A percentile compares a stretch with the other conserved stretches of the same genome.
These are phyloP conservation scores for Skeletonema grethae DNA, from an alignment of 108 stramenopile species.

Conservation along the genomic window DNA sequence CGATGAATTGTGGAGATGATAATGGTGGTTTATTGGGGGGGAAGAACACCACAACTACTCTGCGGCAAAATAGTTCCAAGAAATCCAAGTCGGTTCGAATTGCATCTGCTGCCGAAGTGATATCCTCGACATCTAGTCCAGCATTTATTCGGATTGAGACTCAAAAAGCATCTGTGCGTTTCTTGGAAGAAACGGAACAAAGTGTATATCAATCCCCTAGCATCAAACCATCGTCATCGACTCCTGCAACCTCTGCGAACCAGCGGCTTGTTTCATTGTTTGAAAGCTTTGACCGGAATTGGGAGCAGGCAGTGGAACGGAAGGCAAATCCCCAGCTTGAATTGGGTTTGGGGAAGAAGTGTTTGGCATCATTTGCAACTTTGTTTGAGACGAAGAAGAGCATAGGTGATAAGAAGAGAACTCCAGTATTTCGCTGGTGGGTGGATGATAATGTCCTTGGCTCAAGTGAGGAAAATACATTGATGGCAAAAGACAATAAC, in stretches of 20 bases:
- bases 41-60: neutral
- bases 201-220: neutral
- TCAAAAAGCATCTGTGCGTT: slow-evolving; percentile 1
- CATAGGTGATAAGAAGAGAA: neutral
- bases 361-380: slow-evolving; percentile 35
- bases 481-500: neutral
- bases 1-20: slow-evolving; percentile 11
- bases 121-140: neutral
- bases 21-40: neutral
- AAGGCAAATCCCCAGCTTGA: slow-evolving; percentile 2
- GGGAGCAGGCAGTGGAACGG: slow-evolving; percentile 21
- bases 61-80: neutral
- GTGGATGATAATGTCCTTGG: slow-evolving; percentile 14
- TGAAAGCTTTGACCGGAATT: slow-evolving; percentile 50
- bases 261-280: slow-evolving; percentile 33
- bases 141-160: neutral
- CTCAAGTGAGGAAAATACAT: neutral
- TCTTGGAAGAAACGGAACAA: slow-evolving; percentile 4
- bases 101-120: slow-evolving; percentile 6
- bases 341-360: slow-evolving; percentile 28
- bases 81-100: neutral
- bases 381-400: slow-evolving; percentile 26
- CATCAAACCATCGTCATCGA: neutral
- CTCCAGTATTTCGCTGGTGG: slow-evolving; percentile 18
- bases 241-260: neutral